Evolutionary conservation across 2,329 filamentous ascomycete species (phyloP).

Genomic region (Bipolaris victoriae): DNA sequence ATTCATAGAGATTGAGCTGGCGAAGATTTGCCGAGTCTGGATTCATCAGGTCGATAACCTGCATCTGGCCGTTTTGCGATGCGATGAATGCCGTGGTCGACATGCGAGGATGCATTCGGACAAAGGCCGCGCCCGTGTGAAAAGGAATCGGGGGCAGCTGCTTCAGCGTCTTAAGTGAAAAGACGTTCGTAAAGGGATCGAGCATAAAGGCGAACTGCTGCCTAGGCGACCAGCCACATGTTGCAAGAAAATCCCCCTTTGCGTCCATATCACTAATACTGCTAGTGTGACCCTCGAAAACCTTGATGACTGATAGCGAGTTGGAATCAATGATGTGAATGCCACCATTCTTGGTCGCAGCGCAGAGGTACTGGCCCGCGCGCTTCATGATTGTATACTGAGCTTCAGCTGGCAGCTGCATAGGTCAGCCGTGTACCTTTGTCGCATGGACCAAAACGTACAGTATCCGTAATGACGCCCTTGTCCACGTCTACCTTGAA

Average conservation of each 20-base stretch:
- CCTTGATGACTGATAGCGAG: constrained; percentile 78
- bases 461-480: constrained; percentile 52
- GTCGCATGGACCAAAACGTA: constrained; percentile 20
- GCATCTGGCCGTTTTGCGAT: constrained; percentile 89
- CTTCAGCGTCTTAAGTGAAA: constrained; percentile 88
- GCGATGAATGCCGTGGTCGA: constrained; percentile 93
- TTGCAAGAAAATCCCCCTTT: constrained; percentile 91
- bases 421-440: constrained; percentile 19
- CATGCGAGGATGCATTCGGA: constrained; percentile 95
- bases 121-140: constrained; percentile 89
- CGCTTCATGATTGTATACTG: constrained; percentile 93
- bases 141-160: constrained; percentile 91
- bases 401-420: constrained; percentile 70
- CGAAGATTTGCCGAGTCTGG: constrained; percentile 85
- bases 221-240: constrained; percentile 88
- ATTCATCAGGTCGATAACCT: constrained; percentile 95
- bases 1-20: constrained; percentile 75
- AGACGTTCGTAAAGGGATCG: constrained; percentile 93
- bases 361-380: constrained; percentile 84
- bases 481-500: constrained; percentile 73
- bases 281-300: constrained; percentile 88
- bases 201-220: constrained; percentile 81
- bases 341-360: constrained; percentile 79
- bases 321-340: constrained; percentile 86
- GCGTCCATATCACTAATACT: constrained; percentile 97